Conservation (phyloP, 2,329 filamentous ascomycete genomes). For the Escovopsis sp. region DNA sequence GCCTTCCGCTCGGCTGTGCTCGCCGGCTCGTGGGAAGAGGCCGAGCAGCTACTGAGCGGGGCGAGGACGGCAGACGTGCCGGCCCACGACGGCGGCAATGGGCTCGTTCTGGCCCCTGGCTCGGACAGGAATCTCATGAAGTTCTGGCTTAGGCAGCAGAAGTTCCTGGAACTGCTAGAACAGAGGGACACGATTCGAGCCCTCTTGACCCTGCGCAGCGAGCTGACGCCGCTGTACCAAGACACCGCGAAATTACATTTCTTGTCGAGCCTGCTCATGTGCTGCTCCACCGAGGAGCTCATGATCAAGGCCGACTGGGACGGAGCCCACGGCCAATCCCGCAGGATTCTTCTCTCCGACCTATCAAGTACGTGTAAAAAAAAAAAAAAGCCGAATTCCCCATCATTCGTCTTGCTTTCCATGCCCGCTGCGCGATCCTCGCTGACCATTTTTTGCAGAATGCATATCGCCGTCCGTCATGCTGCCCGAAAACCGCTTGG, state of each 20-base stretch:
- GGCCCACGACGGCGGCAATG: conserved; percentile 28
- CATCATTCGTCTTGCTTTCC: neutral
- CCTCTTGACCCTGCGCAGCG: conserved; percentile 68
- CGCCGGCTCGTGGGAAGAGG: conserved; percentile 65
- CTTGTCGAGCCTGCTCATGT: conserved; percentile 86
- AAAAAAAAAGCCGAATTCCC: neutral
- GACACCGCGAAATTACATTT: conserved; percentile 66
- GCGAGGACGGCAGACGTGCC: conserved; percentile 22
- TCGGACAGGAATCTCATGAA: conserved; percentile 68
- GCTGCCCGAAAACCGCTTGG: conserved; percentile 84
- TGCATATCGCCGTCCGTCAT: conserved; percentile 93
- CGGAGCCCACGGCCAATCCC: conserved; percentile 60
- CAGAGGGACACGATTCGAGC: conserved; percentile 57
- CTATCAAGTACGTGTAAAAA: conserved; percentile 53
- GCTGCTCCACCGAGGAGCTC: conserved; percentile 60
- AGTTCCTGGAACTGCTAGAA: conserved; percentile 84
- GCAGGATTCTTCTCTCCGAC: conserved; percentile 60
- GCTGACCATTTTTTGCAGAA: conserved; percentile 33
- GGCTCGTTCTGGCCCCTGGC: conserved; percentile 59
- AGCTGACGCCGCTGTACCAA: conserved; percentile 74
- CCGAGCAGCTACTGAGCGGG: conserved; percentile 66
- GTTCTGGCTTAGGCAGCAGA: conserved; percentile 83
- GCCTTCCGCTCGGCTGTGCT: conserved; percentile 71
- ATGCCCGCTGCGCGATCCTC: neutral
- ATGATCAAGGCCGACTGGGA: conserved; percentile 71